These are phyloP conservation scores for Cyberlindnera mississippiensis DNA, from an alignment of 805 yeast genomes.

Conservation along the genomic window DNA sequence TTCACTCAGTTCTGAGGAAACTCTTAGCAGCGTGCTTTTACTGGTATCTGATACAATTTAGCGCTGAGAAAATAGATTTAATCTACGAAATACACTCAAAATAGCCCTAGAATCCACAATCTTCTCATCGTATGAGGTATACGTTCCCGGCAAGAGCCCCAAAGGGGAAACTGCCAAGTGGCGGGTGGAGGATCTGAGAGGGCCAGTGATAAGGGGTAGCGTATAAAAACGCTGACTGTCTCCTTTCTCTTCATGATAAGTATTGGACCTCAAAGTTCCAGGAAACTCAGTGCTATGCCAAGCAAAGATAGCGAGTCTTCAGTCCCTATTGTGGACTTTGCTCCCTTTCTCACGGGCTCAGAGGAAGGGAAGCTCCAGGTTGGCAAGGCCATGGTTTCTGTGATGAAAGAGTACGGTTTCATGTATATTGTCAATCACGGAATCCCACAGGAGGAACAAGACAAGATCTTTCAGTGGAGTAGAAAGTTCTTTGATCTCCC, in stretches of 20 bases:
- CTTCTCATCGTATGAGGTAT: too few species aligned
- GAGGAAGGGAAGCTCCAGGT: conserved; percentile 21
- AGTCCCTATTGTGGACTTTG: conserved; percentile 30
- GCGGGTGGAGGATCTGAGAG: too few species aligned
- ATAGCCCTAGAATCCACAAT: too few species aligned
- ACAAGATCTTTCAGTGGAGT: conserved; percentile 25
- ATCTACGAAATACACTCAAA: too few species aligned
- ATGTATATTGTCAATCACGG: conserved; percentile 27
- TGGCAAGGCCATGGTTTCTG: conserved; percentile 26
- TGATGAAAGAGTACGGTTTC: conserved; percentile 26
- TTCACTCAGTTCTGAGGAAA: background rate
- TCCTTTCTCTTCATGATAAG: too few species aligned
- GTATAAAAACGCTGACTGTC: too few species aligned
- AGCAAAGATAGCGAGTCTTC: background rate
- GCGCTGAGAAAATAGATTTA: too few species aligned
- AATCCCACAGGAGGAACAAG: conserved; percentile 13
- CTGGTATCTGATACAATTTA: background rate
- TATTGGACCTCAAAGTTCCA: too few species aligned
- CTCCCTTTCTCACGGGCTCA: conserved; percentile 25
- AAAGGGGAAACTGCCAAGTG: background rate
- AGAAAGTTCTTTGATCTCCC: conserved; percentile 17
- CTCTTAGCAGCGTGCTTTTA: background rate
- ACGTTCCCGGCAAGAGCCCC: too few species aligned
- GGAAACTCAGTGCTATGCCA: background rate
- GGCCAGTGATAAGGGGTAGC: too few species aligned